phyloP scores from a whole-genome alignment of 2,329 filamentous ascomycete species.

The Colletotrichum sp. region DNA sequence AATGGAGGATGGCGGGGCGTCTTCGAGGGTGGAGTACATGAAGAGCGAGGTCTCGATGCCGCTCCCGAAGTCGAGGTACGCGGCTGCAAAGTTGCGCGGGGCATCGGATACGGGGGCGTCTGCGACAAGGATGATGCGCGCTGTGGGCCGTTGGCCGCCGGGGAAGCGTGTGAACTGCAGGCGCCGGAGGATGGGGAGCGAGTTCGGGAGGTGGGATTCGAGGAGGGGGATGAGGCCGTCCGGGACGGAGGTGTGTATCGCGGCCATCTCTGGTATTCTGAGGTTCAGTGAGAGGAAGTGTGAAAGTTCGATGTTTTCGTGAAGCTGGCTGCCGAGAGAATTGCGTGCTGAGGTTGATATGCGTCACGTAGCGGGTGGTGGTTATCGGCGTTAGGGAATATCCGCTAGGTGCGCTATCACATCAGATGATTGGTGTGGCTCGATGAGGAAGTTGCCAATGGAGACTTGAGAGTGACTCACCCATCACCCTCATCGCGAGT shows the following conservation, averaged over 20 bases:
- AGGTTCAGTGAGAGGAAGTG: neutral
- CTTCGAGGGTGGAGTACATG: constrained; percentile 62
- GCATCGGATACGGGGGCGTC: neutral
- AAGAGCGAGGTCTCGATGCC: constrained; percentile 69
- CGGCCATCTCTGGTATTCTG: neutral
- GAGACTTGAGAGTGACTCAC: neutral
- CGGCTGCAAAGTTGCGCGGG: constrained; percentile 52
- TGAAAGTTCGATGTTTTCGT: neutral
- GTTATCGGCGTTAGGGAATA: neutral
- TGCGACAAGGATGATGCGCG: constrained; percentile 45
- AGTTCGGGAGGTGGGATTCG: constrained; percentile 56
- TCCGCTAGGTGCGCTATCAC: neutral
- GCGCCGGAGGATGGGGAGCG: constrained; percentile 66
- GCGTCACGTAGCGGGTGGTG: neutral
- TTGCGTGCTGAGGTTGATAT: neutral
- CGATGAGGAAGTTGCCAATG: neutral
- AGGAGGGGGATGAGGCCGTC: constrained; percentile 52
- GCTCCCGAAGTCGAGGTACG: constrained; percentile 65
- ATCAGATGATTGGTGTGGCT: neutral
- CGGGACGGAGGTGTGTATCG: constrained; percentile 33
- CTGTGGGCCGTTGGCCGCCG: constrained; percentile 44
- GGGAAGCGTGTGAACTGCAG: constrained; percentile 60
- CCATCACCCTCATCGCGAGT: neutral
- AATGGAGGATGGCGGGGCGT: neutral
- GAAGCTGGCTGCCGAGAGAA: neutral